Evolutionary conservation across 2,329 filamentous ascomycete species (phyloP).

Genomic region (Akanthomyces lecanii): DNA sequence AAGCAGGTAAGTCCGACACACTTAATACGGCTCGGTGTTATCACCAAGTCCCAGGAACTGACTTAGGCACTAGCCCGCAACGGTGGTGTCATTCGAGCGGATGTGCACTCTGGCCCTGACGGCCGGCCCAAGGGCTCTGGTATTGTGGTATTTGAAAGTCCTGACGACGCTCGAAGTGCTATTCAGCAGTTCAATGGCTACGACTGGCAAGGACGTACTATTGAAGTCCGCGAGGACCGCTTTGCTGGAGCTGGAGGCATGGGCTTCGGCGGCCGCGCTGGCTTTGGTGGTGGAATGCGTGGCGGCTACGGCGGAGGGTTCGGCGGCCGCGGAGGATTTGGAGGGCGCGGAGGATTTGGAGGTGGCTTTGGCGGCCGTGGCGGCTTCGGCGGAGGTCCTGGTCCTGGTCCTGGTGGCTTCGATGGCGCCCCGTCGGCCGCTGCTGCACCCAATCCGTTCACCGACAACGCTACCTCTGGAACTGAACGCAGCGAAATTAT

Average conservation of each 20-base stretch:
- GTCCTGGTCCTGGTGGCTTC: slow-evolving; percentile 34
- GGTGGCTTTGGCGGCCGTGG: slow-evolving; percentile 51
- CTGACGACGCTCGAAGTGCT: slow-evolving; percentile 90
- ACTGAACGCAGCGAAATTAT: slow-evolving; percentile 80
- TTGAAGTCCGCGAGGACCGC: slow-evolving; percentile 95
- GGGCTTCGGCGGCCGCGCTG: slow-evolving; percentile 53
- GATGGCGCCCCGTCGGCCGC: slow-evolving; percentile 47
- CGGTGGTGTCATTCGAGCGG: slow-evolving; percentile 85
- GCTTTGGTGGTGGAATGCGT: slow-evolving; percentile 54
- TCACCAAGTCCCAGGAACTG: not conserved
- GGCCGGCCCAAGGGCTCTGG: slow-evolving; percentile 94
- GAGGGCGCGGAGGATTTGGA: slow-evolving; percentile 46
- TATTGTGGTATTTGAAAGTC: slow-evolving; percentile 92
- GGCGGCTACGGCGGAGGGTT: slow-evolving; percentile 56
- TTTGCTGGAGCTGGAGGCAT: slow-evolving; percentile 66
- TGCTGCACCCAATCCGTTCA: slow-evolving; percentile 80
- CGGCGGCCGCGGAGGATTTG: slow-evolving; percentile 46
- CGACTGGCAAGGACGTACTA: slow-evolving; percentile 90
- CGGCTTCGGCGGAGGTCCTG: slow-evolving; percentile 40
- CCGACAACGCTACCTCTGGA: slow-evolving; percentile 82
- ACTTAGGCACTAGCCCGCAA: slow-evolving; percentile 42
- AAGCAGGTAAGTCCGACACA: slow-evolving; percentile 70
- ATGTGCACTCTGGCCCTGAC: slow-evolving; percentile 88
- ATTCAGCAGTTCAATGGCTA: slow-evolving; percentile 98
- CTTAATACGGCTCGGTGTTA: not conserved